Base-by-base conservation (phyloP, 192 early-diverging fungal species). In the Diversispora epigaea region DNA sequence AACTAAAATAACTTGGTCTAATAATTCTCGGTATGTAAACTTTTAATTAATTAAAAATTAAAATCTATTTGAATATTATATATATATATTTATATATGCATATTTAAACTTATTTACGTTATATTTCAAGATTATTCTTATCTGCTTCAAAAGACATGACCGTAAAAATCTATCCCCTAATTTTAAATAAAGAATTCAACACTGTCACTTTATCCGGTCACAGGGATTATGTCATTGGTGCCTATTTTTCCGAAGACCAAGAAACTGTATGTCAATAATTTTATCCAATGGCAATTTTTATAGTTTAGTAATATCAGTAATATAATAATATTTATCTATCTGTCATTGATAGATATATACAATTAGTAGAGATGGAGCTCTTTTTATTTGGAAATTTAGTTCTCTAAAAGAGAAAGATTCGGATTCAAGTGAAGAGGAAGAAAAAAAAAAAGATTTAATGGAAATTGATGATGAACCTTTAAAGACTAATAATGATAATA, bases 181-280 rank as follows among this genome's bases (percentile, higher is more conserved):
- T 93, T 74, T 89, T 88, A 22, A 85, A 85, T 47, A 90, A 91
- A 58, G 90, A 86, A 19, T 97, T 95, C 71, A 77, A 77, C 39
- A 88, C 90, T 39, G 87, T 88, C 10, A 89, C 91, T 10, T 80
- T 99, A 56, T 83, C 92, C 10, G 96, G 96, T 32, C 98, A 99
- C 79, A 81, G 90, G 25, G 89, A 93, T 68, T 81, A 87, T 14
- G 91, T 98, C 4, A 76, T 98, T 14, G 95, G 91, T 7, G 91
- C 92, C 1, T 98, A 92, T 90, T 93, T 93, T 78, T 86, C 90
- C 0, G 77, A 86, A 46, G 88, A 92, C 66, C 83, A 80, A 76
- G 73, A 90, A 75, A 68, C 62, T 40, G 83, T 81, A 67, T 73
- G 72, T 71, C 49, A 39, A 70, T 32, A 32, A 32, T 40, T 58